A percentile compares a stretch with the other conserved stretches of the same genome.
Conservation (phyloP, 1,284 basidiomycete genomes). For the Ganoderma boninense region DNA sequence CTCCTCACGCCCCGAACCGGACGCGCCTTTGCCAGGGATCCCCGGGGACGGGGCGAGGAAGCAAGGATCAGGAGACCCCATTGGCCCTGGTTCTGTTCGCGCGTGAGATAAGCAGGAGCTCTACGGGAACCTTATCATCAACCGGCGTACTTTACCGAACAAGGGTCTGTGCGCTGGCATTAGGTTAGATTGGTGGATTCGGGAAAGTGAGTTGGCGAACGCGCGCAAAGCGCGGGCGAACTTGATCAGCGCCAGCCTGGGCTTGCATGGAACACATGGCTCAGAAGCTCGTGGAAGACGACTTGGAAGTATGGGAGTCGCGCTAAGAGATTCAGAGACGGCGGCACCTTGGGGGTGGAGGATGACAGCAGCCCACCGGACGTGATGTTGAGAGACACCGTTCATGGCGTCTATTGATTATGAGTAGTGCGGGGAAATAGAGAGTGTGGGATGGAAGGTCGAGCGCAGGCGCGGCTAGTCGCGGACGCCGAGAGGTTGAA, state of each 20-base stretch:
- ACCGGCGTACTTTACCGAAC: constrained; percentile 3
- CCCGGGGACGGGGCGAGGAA: neutral
- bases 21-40: neutral
- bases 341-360: neutral
- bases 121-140: constrained; percentile 2
- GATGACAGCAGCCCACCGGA: neutral
- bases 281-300: neutral
- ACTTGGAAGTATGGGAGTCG: neutral
- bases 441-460: neutral
- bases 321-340: neutral
- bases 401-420: neutral
- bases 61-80: neutral
- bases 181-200: neutral
- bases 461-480: neutral
- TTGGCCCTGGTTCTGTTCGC: neutral
- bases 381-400: neutral
- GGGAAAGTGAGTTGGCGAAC: neutral
- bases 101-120: neutral
- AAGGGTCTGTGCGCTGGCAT: neutral
- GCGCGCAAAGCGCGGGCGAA: neutral
- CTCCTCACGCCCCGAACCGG: neutral
- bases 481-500: neutral
- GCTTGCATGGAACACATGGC: neutral
- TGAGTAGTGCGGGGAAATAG: constrained; percentile 5
- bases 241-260: neutral